These are phyloP conservation scores for Rhynchosporium secalis DNA, from an alignment of 2,329 filamentous ascomycete species.

Conservation along the genomic window DNA sequence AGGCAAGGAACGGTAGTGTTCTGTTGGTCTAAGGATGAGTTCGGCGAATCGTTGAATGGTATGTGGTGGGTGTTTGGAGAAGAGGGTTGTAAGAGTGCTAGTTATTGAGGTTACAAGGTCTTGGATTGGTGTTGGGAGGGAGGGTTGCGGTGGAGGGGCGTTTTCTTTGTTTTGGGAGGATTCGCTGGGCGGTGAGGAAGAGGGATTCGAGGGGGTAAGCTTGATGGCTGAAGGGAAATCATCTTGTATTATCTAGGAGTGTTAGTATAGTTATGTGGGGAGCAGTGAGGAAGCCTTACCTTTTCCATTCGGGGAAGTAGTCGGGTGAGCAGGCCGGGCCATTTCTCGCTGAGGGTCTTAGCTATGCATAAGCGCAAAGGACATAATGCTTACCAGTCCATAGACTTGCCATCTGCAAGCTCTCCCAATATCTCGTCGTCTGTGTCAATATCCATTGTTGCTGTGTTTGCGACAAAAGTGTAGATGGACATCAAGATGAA, in stretches of 20 bases:
- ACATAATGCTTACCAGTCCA: conserved; percentile 54
- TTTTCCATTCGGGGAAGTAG: conserved; percentile 43
- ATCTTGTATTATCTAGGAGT: conserved; percentile 54
- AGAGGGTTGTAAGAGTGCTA: conserved; percentile 62
- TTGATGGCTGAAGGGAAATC: conserved; percentile 45
- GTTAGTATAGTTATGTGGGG: conserved; percentile 44
- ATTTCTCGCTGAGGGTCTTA: conserved; percentile 40
- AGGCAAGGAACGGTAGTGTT: conserved; percentile 78
- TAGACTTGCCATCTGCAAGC: conserved; percentile 52
- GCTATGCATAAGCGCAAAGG: conserved; percentile 15
- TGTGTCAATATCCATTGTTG: conserved; percentile 56
- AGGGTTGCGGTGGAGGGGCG: conserved; percentile 45
- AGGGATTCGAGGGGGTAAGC: conserved; percentile 57
- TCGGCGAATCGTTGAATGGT: conserved; percentile 91
- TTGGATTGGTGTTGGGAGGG: conserved; percentile 63
- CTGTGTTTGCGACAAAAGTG: conserved; percentile 32
- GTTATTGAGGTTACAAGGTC: conserved; percentile 62
- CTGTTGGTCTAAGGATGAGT: conserved; percentile 72
- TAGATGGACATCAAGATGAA: conserved; percentile 15
- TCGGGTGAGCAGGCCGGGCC: conserved; percentile 43
- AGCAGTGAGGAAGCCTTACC: conserved; percentile 43
- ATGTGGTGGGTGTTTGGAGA: conserved; percentile 77
- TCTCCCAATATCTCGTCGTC: conserved; percentile 45
- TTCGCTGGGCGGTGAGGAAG: conserved; percentile 41
- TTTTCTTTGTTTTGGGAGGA: conserved; percentile 65